Conservation (phyloP, 2,329 filamentous ascomycete genomes). For the Penicillium polonicum region DNA sequence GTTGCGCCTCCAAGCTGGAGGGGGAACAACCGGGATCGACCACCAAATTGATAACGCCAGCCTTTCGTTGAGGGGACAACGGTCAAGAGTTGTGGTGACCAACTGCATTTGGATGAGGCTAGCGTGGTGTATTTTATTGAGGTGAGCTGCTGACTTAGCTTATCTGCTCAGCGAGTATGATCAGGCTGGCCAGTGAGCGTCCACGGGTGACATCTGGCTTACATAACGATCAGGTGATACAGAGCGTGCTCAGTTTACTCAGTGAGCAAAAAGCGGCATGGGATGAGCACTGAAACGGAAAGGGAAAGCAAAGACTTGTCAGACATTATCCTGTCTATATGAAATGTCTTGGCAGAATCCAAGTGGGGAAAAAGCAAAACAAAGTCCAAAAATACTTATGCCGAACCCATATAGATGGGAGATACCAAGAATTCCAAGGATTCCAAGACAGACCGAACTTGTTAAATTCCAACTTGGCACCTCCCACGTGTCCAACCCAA, state of each 20-base stretch:
- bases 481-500: not conserved
- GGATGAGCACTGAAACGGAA: not conserved
- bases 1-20: not conserved
- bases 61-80: conserved; percentile 1
- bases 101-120: not conserved
- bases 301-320: too few species aligned
- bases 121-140: conserved; percentile 1
- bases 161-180: not conserved
- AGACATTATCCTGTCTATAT: not conserved
- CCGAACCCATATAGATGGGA: not conserved
- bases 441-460: not conserved
- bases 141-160: conserved; percentile 1
- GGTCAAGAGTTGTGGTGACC: not conserved
- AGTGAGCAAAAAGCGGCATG: conserved; percentile 3
- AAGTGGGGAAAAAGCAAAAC: conserved; percentile 27
- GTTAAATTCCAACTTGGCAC: not conserved
- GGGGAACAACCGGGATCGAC: not conserved
- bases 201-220: not conserved
- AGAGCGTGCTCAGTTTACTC: not conserved
- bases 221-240: not conserved
- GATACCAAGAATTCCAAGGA: not conserved
- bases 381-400: conserved; percentile 3
- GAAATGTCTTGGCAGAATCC: not conserved
- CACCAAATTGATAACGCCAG: not conserved
- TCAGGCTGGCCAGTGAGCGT: too few species aligned